Evolutionary conservation across 805 yeast genomes (phyloP).

Genomic region (Wickerhamomyces rabaulensis): DNA sequence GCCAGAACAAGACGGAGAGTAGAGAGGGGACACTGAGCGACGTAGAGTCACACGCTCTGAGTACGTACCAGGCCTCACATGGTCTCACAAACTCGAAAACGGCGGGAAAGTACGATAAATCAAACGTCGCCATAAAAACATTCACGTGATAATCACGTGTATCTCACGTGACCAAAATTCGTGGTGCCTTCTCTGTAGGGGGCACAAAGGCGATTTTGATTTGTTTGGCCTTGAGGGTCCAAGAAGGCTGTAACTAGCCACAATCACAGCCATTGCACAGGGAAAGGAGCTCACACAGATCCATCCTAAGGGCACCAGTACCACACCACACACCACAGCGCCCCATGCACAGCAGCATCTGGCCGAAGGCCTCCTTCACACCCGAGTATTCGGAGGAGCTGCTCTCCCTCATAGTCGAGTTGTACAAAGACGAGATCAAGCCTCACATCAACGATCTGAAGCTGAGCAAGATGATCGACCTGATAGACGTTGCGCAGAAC

Average conservation of each 20-base stretch:
- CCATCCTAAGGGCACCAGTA: too few species aligned
- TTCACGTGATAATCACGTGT: too few species aligned
- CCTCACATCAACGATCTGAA: conserved; percentile 26
- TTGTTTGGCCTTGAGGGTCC: not conserved
- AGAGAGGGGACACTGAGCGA: too few species aligned
- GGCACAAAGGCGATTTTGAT: not conserved
- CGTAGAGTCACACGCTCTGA: too few species aligned
- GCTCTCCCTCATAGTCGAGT: conserved; percentile 22
- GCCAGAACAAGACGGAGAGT: too few species aligned
- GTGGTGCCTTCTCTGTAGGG: not conserved
- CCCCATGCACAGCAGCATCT: conserved; percentile 2
- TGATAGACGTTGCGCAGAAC: conserved; percentile 32
- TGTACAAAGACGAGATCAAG: conserved; percentile 30
- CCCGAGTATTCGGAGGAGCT: conserved; percentile 37
- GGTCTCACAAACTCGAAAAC: too few species aligned
- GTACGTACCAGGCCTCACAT: too few species aligned
- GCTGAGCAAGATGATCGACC: conserved; percentile 30
- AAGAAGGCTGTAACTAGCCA: not conserved
- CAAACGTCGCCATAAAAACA: too few species aligned
- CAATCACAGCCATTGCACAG: not conserved
- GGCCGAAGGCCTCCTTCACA: conserved; percentile 22
- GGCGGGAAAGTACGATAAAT: too few species aligned
- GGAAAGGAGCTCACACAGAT: too few species aligned
- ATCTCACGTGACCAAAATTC: too few species aligned
- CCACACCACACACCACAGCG: not conserved